Conservation (phyloP, 2,329 filamentous ascomycete genomes). For the Ilyonectria robusta region DNA sequence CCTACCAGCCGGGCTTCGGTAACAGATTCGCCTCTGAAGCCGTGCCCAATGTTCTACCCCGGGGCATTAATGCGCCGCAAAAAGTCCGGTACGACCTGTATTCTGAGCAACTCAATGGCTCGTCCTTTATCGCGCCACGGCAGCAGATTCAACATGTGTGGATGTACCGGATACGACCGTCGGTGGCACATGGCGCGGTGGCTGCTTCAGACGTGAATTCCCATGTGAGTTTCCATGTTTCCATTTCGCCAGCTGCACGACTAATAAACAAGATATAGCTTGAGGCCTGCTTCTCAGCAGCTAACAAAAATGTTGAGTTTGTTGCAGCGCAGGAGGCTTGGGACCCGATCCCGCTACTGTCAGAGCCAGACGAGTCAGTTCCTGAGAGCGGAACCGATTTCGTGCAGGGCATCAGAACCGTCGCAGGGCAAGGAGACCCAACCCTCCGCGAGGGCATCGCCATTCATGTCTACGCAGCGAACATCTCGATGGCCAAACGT, state of each 20-base stretch:
- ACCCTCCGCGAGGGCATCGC: conserved; percentile 63
- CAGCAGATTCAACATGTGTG: conserved; percentile 50
- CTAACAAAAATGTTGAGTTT: conserved; percentile 61
- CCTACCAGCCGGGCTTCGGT: conserved; percentile 70
- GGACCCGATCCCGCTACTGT: conserved; percentile 58
- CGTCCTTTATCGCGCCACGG: conserved; percentile 51
- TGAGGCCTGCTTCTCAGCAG: conserved; percentile 60
- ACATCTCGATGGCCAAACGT: conserved; percentile 58
- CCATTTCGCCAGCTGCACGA: neutral
- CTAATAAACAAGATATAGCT: conserved; percentile 34
- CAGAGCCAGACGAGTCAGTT: neutral
- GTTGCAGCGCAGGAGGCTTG: conserved; percentile 63
- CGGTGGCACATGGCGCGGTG: conserved; percentile 50
- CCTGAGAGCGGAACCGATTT: conserved; percentile 55
- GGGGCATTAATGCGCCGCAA: conserved; percentile 61
- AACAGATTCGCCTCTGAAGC: conserved; percentile 65
- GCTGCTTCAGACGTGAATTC: conserved; percentile 43
- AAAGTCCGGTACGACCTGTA: conserved; percentile 58
- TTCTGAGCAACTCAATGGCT: conserved; percentile 64
- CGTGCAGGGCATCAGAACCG: conserved; percentile 60
- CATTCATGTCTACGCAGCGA: conserved; percentile 61
- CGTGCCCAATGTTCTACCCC: conserved; percentile 60
- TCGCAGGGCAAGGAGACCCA: conserved; percentile 63
- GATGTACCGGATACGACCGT: conserved; percentile 52
- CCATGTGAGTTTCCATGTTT: conserved; percentile 35